Evolutionary conservation across 140 eudicot genomes (phyloP).

Genomic region (Senecio squalidus): DNA sequence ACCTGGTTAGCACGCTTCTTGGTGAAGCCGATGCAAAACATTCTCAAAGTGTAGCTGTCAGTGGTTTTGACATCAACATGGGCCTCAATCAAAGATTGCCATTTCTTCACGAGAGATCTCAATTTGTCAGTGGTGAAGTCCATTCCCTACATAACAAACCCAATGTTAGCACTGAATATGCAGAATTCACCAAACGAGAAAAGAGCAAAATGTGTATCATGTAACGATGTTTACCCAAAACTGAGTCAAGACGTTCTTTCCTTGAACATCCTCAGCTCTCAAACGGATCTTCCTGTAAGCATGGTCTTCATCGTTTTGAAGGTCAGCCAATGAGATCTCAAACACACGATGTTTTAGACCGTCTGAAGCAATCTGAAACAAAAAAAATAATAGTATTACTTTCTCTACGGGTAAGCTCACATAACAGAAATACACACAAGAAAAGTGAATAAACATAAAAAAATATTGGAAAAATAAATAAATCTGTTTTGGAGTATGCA

Average conservation of each 20-base stretch:
- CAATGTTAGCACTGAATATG: not conserved
- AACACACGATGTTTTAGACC: slow-evolving; percentile 81
- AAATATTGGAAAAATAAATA: not conserved
- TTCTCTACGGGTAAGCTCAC: not conserved
- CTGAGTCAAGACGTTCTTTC: slow-evolving; percentile 68
- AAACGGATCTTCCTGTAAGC: slow-evolving; percentile 76
- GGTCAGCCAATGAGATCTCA: slow-evolving; percentile 75
- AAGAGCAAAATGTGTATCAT: not conserved
- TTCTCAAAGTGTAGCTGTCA: slow-evolving; percentile 51
- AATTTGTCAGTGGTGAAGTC: slow-evolving; percentile 74
- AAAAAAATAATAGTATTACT: not conserved
- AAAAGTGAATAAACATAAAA: not conserved
- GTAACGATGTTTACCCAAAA: slow-evolving; percentile 46
- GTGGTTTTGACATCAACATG: slow-evolving; percentile 91
- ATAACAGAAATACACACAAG: not conserved
- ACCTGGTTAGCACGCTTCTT: slow-evolving; percentile 79
- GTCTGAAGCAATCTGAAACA: slow-evolving; percentile 69
- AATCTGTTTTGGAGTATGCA: too few species aligned
- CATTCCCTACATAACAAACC: slow-evolving; percentile 48
- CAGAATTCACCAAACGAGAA: not conserved
- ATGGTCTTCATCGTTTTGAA: slow-evolving; percentile 77
- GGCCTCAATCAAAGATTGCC: slow-evolving; percentile 80
- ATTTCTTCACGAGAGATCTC: slow-evolving; percentile 73
- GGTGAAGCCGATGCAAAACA: slow-evolving; percentile 79
- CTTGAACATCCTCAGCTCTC: slow-evolving; percentile 89